A percentile compares a stretch with the other conserved stretches of the same genome.
phyloP scores from a whole-genome alignment of 305 asterid species.

The Rubia peregrina region DNA sequence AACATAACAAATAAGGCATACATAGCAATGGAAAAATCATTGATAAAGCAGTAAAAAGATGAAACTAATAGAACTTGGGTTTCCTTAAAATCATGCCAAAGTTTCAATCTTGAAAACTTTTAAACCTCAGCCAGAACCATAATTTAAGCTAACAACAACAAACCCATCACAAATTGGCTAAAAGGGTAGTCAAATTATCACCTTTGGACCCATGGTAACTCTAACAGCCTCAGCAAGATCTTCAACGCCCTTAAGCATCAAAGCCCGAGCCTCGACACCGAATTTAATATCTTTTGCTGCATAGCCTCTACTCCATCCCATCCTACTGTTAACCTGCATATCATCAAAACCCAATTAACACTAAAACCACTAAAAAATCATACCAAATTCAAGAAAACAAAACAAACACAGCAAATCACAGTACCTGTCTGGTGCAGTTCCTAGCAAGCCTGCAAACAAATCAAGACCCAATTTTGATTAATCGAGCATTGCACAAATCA shows the following conservation, averaged over 20 bases:
- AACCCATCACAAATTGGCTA: neutral
- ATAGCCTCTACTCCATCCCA: slow-evolving; percentile 43
- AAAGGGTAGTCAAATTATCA: slow-evolving; percentile 6
- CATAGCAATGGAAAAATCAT: too few relatives aligned
- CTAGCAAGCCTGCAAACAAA: slow-evolving; percentile 30
- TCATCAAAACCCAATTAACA: slow-evolving; percentile 5
- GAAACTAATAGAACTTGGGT: neutral
- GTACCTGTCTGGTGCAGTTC: slow-evolving; percentile 33
- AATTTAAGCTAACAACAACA: neutral
- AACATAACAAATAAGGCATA: neutral
- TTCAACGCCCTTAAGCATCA: slow-evolving; percentile 48
- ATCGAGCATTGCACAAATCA: neutral
- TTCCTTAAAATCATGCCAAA: neutral
- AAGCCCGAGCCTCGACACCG: slow-evolving; percentile 48
- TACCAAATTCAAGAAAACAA: neutral
- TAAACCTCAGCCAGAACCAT: neutral
- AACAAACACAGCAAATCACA: neutral
- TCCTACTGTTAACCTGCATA: slow-evolving; percentile 30
- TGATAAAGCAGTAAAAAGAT: too few relatives aligned
- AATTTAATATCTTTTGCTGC: slow-evolving; percentile 46
- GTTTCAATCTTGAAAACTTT: neutral
- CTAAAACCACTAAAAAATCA: neutral
- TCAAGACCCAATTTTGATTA: neutral
- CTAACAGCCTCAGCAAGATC: slow-evolving; percentile 50
- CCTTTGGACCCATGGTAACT: slow-evolving; percentile 62